These are phyloP conservation scores for Megacollybia platyphylla DNA, from an alignment of 1,284 basidiomycete genomes.

Conservation along the genomic window DNA sequence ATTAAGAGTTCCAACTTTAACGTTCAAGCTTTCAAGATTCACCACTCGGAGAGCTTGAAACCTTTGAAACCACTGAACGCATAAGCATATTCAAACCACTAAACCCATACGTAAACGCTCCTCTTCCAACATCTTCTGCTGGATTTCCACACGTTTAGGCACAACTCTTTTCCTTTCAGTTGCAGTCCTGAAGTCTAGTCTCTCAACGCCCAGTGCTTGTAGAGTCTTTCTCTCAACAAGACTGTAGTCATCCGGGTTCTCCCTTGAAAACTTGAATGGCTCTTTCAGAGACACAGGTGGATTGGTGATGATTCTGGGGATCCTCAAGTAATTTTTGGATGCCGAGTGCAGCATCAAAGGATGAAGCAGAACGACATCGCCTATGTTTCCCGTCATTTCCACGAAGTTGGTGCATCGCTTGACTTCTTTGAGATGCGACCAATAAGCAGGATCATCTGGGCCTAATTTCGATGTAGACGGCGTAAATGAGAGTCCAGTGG, in stretches of 20 bases:
- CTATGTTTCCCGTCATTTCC: conserved; percentile 42
- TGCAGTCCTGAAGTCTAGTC: conserved; percentile 26
- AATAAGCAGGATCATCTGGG: conserved; percentile 26
- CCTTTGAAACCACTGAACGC: neutral
- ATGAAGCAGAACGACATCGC: conserved; percentile 51
- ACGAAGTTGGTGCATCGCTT: conserved; percentile 33
- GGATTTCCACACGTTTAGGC: conserved; percentile 22
- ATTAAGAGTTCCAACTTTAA: too few species aligned
- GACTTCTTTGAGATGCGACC: conserved; percentile 27
- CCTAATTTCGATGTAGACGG: conserved; percentile 23
- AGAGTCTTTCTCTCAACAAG: conserved; percentile 40
- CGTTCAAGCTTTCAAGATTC: too few species aligned
- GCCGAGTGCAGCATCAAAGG: conserved; percentile 54
- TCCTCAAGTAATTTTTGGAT: conserved; percentile 42
- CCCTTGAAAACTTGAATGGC: conserved; percentile 40
- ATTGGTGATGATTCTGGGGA: conserved; percentile 47
- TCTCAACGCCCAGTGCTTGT: conserved; percentile 32
- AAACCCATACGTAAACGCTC: conserved; percentile 16
- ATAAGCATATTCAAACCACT: neutral
- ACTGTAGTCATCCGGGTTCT: conserved; percentile 28
- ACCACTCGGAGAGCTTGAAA: neutral
- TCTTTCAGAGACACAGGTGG: conserved; percentile 40
- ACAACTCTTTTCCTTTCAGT: conserved; percentile 25
- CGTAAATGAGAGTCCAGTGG: conserved; percentile 29
- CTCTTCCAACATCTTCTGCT: conserved; percentile 25